phyloP scores from a whole-genome alignment of 768 basidiomycete genomes.

The Pleurotus ostreatus region DNA sequence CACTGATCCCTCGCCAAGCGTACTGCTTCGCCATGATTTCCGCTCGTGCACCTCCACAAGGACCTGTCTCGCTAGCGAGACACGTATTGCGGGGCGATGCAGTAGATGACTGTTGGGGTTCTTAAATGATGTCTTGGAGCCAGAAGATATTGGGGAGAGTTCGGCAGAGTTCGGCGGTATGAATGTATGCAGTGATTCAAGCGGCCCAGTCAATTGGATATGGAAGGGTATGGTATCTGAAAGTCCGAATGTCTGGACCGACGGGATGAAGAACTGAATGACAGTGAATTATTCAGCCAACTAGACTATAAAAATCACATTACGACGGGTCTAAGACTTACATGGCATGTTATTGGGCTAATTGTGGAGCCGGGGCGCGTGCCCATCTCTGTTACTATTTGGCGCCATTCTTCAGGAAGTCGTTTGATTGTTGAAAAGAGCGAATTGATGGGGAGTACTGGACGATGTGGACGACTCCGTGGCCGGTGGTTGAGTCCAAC shows the following conservation, averaged over 20 bases:
- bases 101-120: conserved; percentile 8
- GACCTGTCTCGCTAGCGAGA: conserved; percentile 53
- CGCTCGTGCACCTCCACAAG: conserved; percentile 29
- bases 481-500: conserved; percentile 51
- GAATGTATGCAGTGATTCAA: conserved; percentile 43
- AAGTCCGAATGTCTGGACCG: conserved; percentile 48
- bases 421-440: conserved; percentile 60
- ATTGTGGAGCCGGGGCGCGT: conserved; percentile 28
- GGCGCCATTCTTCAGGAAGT: conserved; percentile 66
- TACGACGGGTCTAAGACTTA: conserved; percentile 25
- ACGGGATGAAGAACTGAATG: conserved; percentile 57
- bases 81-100: conserved; percentile 30
- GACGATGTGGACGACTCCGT: conserved; percentile 47
- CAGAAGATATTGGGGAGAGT: conserved; percentile 11
- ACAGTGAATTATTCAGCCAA: neutral
- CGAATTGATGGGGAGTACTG: conserved; percentile 42
- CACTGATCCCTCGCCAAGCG: conserved; percentile 47
- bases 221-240: conserved; percentile 62
- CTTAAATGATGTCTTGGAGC: neutral
- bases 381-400: conserved; percentile 38
- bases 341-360: conserved; percentile 45
- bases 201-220: conserved; percentile 52
- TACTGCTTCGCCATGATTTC: conserved; percentile 33
- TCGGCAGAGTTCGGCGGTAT: conserved; percentile 24
- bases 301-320: neutral